Evolutionary conservation across 768 basidiomycete genomes (phyloP).

Genomic region (Tricholomella constricta): DNA sequence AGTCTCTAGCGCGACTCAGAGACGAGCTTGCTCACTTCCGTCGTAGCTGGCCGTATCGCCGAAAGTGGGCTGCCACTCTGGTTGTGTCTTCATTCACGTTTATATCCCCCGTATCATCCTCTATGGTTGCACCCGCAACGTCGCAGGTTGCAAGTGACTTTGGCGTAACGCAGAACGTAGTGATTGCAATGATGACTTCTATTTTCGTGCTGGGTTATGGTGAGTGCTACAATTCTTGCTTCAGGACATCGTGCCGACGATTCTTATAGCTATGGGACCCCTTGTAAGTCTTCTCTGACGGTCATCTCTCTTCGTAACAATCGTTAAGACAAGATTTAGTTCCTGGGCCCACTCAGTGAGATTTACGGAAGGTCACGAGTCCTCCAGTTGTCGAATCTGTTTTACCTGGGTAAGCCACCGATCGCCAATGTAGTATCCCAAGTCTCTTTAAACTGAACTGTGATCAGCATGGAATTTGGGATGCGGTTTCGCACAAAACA

Average conservation of each 20-base stretch:
- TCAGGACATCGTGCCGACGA: neutral
- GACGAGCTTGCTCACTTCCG: neutral
- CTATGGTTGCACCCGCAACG: conserved; percentile 72
- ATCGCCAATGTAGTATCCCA: neutral
- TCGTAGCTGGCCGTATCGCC: conserved; percentile 54
- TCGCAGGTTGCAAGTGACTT: conserved; percentile 54
- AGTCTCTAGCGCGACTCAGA: conserved; percentile 5
- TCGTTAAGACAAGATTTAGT: conserved; percentile 20
- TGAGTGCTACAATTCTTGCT: conserved; percentile 26
- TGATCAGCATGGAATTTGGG: conserved; percentile 59
- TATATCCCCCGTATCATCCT: conserved; percentile 68
- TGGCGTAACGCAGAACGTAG: conserved; percentile 48
- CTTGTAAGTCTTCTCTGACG: conserved; percentile 31
- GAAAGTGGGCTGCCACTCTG: conserved; percentile 68
- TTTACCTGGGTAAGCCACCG: conserved; percentile 54
- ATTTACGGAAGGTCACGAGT: conserved; percentile 68
- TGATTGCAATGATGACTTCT: conserved; percentile 60
- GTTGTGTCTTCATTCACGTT: too few relatives aligned
- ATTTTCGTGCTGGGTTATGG: conserved; percentile 58
- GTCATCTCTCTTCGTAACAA: neutral
- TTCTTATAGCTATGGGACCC: conserved; percentile 48
- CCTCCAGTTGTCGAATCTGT: conserved; percentile 63
- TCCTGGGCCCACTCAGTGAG: conserved; percentile 68
- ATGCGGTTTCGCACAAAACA: conserved; percentile 64
- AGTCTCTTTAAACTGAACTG: neutral